Conservation (phyloP, 192 early-diverging fungal species). For the Geranomyces michiganensis region DNA sequence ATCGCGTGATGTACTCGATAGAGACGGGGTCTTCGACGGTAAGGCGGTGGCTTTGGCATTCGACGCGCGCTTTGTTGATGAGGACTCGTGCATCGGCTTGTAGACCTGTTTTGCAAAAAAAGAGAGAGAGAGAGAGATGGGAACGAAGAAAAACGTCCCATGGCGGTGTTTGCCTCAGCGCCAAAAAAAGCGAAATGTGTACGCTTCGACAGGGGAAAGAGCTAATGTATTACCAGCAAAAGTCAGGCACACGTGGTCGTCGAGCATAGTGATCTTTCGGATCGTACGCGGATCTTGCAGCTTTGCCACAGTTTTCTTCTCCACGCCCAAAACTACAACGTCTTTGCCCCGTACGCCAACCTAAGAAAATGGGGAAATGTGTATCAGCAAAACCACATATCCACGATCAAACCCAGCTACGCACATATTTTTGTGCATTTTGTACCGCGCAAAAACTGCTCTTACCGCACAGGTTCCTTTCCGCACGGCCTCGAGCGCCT, state of each 20-base stretch:
- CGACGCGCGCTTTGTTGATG: constrained; percentile 94
- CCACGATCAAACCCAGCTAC: no score
- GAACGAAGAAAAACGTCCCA: not conserved
- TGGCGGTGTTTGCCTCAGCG: no score
- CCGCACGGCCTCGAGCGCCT: constrained; percentile 93
- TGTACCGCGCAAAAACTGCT: no score
- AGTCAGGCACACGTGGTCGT: constrained; percentile 95
- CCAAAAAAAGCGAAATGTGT: no score
- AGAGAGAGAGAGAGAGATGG: not conserved
- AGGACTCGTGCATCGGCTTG: constrained; percentile 95
- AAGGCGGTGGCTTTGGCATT: constrained; percentile 96
- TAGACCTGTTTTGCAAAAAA: constrained; percentile 62
- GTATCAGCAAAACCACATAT: not conserved
- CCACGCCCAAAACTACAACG: constrained; percentile 92
- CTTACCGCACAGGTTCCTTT: constrained; percentile 97
- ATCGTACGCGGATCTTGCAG: constrained; percentile 97
- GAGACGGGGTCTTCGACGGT: constrained; percentile 97
- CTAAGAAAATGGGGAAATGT: constrained; percentile 46
- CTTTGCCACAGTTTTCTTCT: constrained; percentile 92
- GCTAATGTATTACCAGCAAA: constrained; percentile 97
- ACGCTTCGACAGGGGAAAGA: no score
- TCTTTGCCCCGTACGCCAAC: constrained; percentile 94
- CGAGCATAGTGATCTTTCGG: constrained; percentile 94
- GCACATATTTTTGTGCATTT: no score
- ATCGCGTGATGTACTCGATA: constrained; percentile 96